Conservation (phyloP, 2,329 filamentous ascomycete genomes). For the Ophiostoma tasmaniense region DNA sequence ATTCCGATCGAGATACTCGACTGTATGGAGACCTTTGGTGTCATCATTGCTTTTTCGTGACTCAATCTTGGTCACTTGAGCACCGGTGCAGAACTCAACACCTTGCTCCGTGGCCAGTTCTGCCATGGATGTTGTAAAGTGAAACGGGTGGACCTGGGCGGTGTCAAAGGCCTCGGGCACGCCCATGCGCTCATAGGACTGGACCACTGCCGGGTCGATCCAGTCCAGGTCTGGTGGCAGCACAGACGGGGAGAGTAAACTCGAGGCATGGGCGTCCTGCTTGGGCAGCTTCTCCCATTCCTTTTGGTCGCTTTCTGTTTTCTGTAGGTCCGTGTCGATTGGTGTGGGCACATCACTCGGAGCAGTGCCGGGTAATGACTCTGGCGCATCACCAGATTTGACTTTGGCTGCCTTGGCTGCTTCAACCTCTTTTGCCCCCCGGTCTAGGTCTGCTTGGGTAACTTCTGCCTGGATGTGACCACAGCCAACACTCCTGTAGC, state of each 20-base stretch:
- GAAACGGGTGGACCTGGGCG: constrained; percentile 85
- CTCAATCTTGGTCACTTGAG: constrained; percentile 58
- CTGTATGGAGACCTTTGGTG: constrained; percentile 33
- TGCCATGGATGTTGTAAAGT: constrained; percentile 82
- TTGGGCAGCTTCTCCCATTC: constrained; percentile 56
- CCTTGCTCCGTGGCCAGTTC: constrained; percentile 63
- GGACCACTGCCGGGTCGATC: constrained; percentile 60
- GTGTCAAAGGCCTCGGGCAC: constrained; percentile 59
- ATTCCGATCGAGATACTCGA: constrained; percentile 51
- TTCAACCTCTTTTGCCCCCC: constrained; percentile 20
- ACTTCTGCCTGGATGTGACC: constrained; percentile 45
- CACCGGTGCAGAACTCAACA: constrained; percentile 57
- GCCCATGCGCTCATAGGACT: constrained; percentile 75
- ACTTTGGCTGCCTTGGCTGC: constrained; percentile 17
- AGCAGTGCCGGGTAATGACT: not conserved
- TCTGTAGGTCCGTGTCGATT: not conserved
- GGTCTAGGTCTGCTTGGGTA: constrained; percentile 19
- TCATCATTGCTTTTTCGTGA: constrained; percentile 23
- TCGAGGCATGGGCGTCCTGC: constrained; percentile 41
- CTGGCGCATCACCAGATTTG: not conserved
- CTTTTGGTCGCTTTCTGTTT: constrained; percentile 27
- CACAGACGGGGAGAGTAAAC: constrained; percentile 45
- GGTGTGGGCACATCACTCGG: not conserved
- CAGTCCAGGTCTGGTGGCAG: constrained; percentile 77
- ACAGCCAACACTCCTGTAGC: constrained; percentile 71